Base-by-base conservation (phyloP, 176 grass and related monocot genomes). In the Carex myosuroides region DNA sequence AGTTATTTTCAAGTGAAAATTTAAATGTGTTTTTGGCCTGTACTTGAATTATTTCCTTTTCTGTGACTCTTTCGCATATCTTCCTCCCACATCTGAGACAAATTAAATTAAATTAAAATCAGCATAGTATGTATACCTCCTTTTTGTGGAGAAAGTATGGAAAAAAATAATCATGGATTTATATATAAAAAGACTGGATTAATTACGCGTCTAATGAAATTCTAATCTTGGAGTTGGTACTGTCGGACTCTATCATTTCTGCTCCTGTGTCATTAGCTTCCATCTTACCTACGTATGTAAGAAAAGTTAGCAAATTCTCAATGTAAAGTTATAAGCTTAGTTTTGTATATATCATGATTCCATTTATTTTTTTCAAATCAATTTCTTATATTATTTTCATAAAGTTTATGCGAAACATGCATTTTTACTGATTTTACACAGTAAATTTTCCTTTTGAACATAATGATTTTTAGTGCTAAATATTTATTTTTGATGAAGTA, bases 1-100 rank as follows among this genome's bases (percentile, higher is more conserved):
- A 33, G 64, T 33, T 66, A 66, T 66, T 66, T 16, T 32, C 22
- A 33, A 16, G 32, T 70, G 13, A 3, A 30, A 1, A 63, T 46
- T 29, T 71, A 22, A 52, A 39, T 48, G 20, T 37, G 13, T 82
- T 2, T 56, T 54, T 33, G 12, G n/a, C 6, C 64, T 58, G 0
- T 72, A 87, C 85, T 73, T 87, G 85, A 70, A 53, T 83, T 9
- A 87, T 74, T 82, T 87, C 85, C 65, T 87, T 82, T 52, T 87
- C 85, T 64, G 79, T 87, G 11, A 82, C 76, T 50, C 29, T 54
- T 20, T 60, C 85, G 46, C 69, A 62, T 37, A 73, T 52, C 39
- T 73, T 64, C 56, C 22, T 82, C 57, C 85, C 79, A 74, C 79
- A 82, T 60, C 85, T 87, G 65, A 72, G 20, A 81, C 50, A 50